Percentiles rank a stretch among this genome's conserved stretches.
These are phyloP conservation scores for Chlorella sp. DNA, from an alignment of 139 green algal species.

Conservation along the genomic window DNA sequence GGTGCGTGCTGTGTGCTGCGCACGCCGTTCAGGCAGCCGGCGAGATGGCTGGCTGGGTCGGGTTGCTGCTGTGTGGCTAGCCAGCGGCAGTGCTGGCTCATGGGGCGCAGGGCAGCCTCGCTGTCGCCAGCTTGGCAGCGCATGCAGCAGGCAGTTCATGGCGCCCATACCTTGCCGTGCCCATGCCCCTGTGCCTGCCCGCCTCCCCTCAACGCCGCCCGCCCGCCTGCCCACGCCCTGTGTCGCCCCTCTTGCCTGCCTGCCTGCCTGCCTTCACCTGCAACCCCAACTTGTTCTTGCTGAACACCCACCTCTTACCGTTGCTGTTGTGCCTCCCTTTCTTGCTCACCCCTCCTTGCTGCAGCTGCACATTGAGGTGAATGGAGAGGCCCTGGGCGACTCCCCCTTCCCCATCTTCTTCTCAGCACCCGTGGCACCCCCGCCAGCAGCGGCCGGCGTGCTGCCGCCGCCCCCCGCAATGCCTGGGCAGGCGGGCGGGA, in stretches of 20 bases:
- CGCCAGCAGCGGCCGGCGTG: not conserved
- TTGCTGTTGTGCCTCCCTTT: not conserved
- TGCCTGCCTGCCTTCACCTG: not conserved
- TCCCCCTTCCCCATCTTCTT: slow-evolving; percentile 94
- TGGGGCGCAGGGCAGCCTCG: not conserved
- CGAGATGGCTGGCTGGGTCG: not conserved
- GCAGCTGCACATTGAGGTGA: slow-evolving; percentile 72
- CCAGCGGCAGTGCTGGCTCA: not conserved
- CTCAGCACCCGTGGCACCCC: slow-evolving; percentile 53
- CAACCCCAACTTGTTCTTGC: too few relatives aligned
- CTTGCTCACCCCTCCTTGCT: not conserved
- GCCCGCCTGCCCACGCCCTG: not conserved
- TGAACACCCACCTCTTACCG: not conserved
- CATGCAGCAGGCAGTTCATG: not conserved
- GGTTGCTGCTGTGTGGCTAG: not conserved
- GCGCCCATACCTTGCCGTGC: not conserved
- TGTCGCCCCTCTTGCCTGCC: not conserved
- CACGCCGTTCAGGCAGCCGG: not conserved
- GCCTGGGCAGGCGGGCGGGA: not conserved
- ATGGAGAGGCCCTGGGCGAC: slow-evolving; percentile 78
- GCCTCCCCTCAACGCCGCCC: not conserved
- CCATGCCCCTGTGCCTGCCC: not conserved
- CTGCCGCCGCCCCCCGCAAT: not conserved
- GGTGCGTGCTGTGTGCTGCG: too few relatives aligned
- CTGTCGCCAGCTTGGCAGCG: not conserved